A percentile compares a stretch with the other conserved stretches of the same genome.
Evolutionary conservation across 345 rosid genomes (phyloP).

Genomic region (Citrus reticulata): DNA sequence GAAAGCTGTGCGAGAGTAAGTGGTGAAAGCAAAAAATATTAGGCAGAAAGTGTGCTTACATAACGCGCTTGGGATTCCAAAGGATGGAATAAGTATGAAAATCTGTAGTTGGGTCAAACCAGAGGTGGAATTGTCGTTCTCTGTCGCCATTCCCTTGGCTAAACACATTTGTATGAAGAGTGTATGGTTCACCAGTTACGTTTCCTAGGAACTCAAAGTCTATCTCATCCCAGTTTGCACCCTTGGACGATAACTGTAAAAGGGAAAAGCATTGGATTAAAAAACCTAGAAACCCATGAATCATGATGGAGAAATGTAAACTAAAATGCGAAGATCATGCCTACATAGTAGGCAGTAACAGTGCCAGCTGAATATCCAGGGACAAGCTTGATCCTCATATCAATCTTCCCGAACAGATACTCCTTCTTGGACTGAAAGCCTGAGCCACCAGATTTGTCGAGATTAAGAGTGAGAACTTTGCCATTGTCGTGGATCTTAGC

Average conservation of each 20-base stretch:
- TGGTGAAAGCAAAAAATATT: background rate
- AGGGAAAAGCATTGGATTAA: background rate
- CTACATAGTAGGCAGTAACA: conserved; percentile 38
- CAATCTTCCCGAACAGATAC: conserved; percentile 32
- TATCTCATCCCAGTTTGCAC: conserved; percentile 62
- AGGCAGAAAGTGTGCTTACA: conserved; percentile 30
- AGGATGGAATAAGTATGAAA: conserved; percentile 71
- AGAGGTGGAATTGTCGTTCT: conserved; percentile 76
- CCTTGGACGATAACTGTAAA: conserved; percentile 52
- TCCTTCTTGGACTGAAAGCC: conserved; percentile 36
- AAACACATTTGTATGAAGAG: conserved; percentile 60
- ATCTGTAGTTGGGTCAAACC: conserved; percentile 67
- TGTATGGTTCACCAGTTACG: conserved; percentile 58
- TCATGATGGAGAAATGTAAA: background rate
- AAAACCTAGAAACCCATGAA: background rate
- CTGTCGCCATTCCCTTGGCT: conserved; percentile 65
- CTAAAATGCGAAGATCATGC: background rate
- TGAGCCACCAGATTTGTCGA: conserved; percentile 30
- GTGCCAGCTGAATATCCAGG: conserved; percentile 47
- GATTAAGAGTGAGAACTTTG: conserved; percentile 21
- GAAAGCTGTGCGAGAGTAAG: background rate
- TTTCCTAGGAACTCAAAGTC: conserved; percentile 81
- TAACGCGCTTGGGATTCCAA: conserved; percentile 52
- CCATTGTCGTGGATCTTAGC: conserved; percentile 27
- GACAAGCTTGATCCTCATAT: conserved; percentile 37